Conservation (phyloP, 805 yeast genomes). For the Cyberlindnera meyerae region DNA sequence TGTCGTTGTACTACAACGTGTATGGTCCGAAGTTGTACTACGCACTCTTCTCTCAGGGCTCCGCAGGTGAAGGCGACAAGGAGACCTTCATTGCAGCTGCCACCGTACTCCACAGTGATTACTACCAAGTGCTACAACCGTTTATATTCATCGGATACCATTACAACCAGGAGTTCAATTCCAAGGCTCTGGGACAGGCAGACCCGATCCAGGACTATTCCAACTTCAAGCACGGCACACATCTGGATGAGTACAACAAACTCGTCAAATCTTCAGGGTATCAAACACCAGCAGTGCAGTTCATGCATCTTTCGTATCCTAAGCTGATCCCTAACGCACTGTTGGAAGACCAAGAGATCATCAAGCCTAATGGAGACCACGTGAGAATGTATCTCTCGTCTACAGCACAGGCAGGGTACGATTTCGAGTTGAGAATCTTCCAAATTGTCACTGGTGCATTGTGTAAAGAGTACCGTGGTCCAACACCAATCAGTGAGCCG, state of each 20-base stretch:
- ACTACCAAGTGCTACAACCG: conserved; percentile 39
- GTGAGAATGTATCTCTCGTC: conserved; percentile 29
- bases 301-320: conserved; percentile 61
- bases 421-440: conserved; percentile 37
- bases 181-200: conserved; percentile 41
- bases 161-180: conserved; percentile 20
- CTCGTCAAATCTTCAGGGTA: conserved; percentile 12
- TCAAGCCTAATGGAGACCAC: conserved; percentile 24
- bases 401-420: conserved; percentile 29
- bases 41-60: conserved; percentile 55
- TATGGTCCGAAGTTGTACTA: conserved; percentile 59
- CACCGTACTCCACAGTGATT: conserved; percentile 39
- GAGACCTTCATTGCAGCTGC: conserved; percentile 67
- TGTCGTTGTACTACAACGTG: conserved; percentile 57
- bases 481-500: conserved; percentile 19
- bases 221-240: conserved; percentile 20
- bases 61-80: conserved; percentile 74
- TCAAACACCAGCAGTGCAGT: conserved; percentile 28
- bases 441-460: conserved; percentile 33
- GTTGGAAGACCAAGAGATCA: conserved; percentile 25
- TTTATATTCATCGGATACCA: conserved; percentile 35
- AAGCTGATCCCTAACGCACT: conserved; percentile 35
- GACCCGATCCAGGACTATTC: conserved; percentile 31
- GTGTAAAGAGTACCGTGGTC: conserved; percentile 28
- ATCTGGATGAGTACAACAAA: conserved; percentile 15